Conservation (phyloP, 345 rosid species). For the Lumnitzera littorea region DNA sequence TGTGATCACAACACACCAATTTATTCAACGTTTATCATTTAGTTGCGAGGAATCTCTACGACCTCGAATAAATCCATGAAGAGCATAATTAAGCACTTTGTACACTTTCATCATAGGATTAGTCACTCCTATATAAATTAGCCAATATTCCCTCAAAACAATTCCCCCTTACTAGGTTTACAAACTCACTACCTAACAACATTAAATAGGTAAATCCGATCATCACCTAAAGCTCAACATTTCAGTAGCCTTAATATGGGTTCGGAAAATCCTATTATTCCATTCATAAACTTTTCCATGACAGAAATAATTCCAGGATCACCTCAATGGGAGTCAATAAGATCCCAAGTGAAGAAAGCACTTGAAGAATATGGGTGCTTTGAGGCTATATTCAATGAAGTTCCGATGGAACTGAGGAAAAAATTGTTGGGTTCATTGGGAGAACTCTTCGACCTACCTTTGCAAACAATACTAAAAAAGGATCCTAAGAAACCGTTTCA, state of each 20-base stretch:
- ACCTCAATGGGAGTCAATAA: constrained; percentile 29
- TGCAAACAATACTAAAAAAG: constrained; percentile 33
- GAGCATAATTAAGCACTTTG: too few species aligned
- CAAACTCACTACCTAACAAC: background rate
- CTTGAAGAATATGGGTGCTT: constrained; percentile 51
- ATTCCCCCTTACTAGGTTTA: too few species aligned
- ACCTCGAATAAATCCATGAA: too few species aligned
- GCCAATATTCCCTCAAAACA: too few species aligned
- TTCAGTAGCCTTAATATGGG: constrained; percentile 22
- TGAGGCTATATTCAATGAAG: constrained; percentile 36
- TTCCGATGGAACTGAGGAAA: constrained; percentile 22
- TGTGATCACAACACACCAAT: too few species aligned
- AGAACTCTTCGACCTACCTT: constrained; percentile 49
- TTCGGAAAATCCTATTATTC: constrained; percentile 22
- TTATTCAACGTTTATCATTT: too few species aligned
- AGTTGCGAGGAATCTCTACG: too few species aligned
- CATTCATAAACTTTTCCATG: constrained; percentile 35
- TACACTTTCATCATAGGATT: too few species aligned
- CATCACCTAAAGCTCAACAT: background rate
- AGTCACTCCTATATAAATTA: too few species aligned
- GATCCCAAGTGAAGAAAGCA: constrained; percentile 28
- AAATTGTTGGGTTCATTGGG: constrained; percentile 20
- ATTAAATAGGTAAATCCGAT: background rate
- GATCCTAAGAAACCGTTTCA: constrained; percentile 30
- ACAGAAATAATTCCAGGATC: constrained; percentile 25